Evolutionary conservation across 2,329 filamentous ascomycete species (phyloP).

Genomic region (Orbilia javanica): DNA sequence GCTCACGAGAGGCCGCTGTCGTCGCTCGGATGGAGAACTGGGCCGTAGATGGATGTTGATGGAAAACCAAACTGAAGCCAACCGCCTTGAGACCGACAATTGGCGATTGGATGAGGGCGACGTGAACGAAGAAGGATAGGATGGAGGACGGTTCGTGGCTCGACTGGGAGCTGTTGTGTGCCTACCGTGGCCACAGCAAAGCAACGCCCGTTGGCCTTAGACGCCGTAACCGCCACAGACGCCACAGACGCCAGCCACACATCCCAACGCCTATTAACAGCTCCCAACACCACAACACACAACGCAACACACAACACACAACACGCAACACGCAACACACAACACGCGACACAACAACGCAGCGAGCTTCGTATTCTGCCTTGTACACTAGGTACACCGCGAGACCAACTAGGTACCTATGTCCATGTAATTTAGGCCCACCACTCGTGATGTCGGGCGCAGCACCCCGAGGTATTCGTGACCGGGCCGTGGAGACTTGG

Average conservation of each 20-base stretch:
- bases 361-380: conserved; percentile 16
- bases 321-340: not conserved
- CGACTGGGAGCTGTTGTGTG: conserved; percentile 39
- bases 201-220: not conserved
- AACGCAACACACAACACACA: not conserved
- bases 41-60: not conserved
- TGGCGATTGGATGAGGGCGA: conserved; percentile 33
- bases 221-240: conserved; percentile 43
- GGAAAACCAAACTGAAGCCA: not conserved
- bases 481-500: not conserved
- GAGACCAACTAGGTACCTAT: not conserved
- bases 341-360: not conserved
- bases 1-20: not conserved
- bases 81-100: conserved; percentile 35
- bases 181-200: conserved; percentile 50
- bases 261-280: conserved; percentile 11
- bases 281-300: conserved; percentile 13
- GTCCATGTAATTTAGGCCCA: not conserved
- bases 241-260: conserved; percentile 49
- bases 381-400: too few relatives aligned
- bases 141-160: conserved; percentile 47
- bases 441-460: not conserved
- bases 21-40: not conserved
- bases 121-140: conserved; percentile 24
- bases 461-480: conserved; percentile 9